Conservation (phyloP, 2,329 filamentous ascomycete genomes). For the Leptographium wingfieldii region DNA sequence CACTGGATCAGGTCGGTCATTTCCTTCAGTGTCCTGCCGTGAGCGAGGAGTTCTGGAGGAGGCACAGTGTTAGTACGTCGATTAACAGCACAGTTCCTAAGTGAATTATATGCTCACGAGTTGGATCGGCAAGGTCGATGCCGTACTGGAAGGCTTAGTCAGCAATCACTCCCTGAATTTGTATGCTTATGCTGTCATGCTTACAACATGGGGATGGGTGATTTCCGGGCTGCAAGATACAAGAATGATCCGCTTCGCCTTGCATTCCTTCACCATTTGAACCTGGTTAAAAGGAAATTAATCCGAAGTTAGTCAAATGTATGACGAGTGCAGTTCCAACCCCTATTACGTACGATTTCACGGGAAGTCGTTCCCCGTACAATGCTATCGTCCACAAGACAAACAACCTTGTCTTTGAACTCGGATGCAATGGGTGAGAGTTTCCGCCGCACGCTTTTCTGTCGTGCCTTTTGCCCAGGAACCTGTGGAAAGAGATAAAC, state of each 20-base stretch:
- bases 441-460: constrained; percentile 83
- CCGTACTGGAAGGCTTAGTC: constrained; percentile 18
- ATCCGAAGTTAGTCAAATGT: not conserved
- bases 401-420: constrained; percentile 67
- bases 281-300: not conserved
- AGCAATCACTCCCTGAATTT: not conserved
- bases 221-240: constrained; percentile 79
- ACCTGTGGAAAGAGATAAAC: constrained; percentile 9
- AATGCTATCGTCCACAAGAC: constrained; percentile 73
- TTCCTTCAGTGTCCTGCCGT: constrained; percentile 22
- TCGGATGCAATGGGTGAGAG: constrained; percentile 77
- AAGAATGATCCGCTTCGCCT: constrained; percentile 32
- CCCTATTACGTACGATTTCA: constrained; percentile 29
- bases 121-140: constrained; percentile 31
- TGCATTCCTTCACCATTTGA: constrained; percentile 29
- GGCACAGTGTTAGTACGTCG: not conserved
- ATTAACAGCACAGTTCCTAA: not conserved
- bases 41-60: constrained; percentile 11
- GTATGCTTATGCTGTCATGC: not conserved
- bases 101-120: not conserved
- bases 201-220: constrained; percentile 63
- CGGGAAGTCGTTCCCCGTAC: constrained; percentile 49
- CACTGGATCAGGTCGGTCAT: constrained; percentile 30
- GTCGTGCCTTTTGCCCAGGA: constrained; percentile 62
- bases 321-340: not conserved